Conservation (phyloP, 768 basidiomycete species). For the Collybia sp. region DNA sequence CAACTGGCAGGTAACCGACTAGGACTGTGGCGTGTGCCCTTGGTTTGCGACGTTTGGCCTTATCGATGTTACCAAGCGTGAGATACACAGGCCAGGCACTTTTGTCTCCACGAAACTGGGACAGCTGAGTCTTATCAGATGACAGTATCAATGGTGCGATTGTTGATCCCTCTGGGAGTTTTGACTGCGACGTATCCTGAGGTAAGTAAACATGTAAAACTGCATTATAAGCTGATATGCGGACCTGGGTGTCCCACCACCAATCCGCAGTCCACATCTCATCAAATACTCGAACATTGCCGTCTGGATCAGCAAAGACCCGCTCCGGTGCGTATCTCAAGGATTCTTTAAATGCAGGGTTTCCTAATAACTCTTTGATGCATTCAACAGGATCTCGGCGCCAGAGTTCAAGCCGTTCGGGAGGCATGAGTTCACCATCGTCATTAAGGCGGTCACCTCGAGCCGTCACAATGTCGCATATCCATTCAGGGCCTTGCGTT, state of each 20-base stretch:
- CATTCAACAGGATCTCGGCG: slow-evolving; percentile 14
- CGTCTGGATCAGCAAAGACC: slow-evolving; percentile 16
- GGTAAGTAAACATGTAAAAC: neutral
- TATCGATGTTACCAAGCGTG: slow-evolving; percentile 27
- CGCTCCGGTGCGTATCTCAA: slow-evolving; percentile 20
- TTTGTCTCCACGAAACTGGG: slow-evolving; percentile 24
- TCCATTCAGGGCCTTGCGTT: slow-evolving; percentile 8
- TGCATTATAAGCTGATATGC: slow-evolving; percentile 1
- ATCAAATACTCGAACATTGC: slow-evolving; percentile 8
- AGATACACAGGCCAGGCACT: slow-evolving; percentile 31
- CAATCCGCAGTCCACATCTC: slow-evolving; percentile 9
- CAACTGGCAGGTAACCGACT: slow-evolving; percentile 28
- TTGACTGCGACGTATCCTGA: slow-evolving; percentile 3
- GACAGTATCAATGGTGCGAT: slow-evolving; percentile 22
- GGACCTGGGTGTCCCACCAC: slow-evolving; percentile 2
- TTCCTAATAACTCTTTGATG: slow-evolving; percentile 19
- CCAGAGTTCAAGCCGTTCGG: slow-evolving; percentile 21
- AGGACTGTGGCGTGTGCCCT: slow-evolving; percentile 20
- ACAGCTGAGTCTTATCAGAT: slow-evolving; percentile 12
- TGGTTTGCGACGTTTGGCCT: slow-evolving; percentile 16
- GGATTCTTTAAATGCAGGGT: slow-evolving; percentile 19
- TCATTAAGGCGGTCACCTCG: slow-evolving; percentile 6
- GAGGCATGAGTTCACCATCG: slow-evolving; percentile 3
- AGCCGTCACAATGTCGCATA: slow-evolving; percentile 7
- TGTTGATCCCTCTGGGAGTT: slow-evolving; percentile 8